Base-by-base conservation (phyloP, 2,329 filamentous ascomycete species). In the Torrubiellomyces zombiae region DNA sequence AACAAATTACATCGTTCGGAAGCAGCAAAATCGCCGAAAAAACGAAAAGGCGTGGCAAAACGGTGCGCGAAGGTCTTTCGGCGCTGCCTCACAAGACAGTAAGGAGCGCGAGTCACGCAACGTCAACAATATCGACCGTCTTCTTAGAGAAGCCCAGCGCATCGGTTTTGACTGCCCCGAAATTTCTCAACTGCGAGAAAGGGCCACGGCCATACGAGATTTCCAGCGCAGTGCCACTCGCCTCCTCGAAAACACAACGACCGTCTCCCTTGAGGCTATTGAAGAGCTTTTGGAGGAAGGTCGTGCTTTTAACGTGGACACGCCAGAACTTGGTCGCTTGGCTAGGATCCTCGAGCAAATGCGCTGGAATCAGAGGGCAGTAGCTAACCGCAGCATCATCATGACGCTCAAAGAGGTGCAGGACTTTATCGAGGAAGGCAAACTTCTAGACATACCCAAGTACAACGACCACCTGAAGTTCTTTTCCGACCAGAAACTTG, bases 1-100 rank as follows among this genome's bases (percentile, higher is more conserved):
- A 36, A 89, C 81, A 42, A 85, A 79, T 45, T 98, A 91, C 58
- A 93, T 85, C 43, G 85, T 89, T 30, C 79, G 89, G 39, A 98
- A 98, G 57, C 86, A 94, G 56, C 86, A 94, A 53, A 92, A 91
- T 44, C 78, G 89, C 34, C 81, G 86, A 32, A 95, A 95, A 54
- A 92, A 78, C 49, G 86, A 94, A 42, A 89, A 82, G 44, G 69
- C 68, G 21, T 89, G 78, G 71, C 78, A 82, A 35, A 75, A 70
- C 40, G 67, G 73, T 28, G 68, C 67, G 38, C 63, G 74, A 25
- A 86, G 78, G 49, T 75, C 73, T 25, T 69, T 77, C 27, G 56
- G 60, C 11, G 56, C 39, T 34, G 35, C 53, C 2, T 47, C 44
- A 14, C 42, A 59, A 45, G 85, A 94, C 42, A 64, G 77, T 38